A percentile compares a stretch with the other conserved stretches of the same genome.
Evolutionary conservation across 768 basidiomycete genomes (phyloP).

Genomic region (Termitomyces sp.): DNA sequence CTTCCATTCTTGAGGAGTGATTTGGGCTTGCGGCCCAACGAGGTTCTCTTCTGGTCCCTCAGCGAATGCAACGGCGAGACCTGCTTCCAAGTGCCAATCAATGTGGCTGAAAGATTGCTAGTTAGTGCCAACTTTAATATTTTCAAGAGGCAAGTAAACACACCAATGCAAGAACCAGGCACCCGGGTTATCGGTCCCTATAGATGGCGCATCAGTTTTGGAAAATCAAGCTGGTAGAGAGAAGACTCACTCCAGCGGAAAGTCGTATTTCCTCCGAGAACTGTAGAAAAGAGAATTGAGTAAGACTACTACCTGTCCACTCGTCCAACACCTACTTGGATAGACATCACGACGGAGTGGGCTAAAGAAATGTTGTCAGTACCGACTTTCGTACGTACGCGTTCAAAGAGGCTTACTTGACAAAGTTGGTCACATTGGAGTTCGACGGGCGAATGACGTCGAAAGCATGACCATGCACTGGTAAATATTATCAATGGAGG

Average conservation of each 20-base stretch:
- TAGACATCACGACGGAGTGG: constrained; percentile 25
- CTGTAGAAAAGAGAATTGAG: constrained; percentile 10
- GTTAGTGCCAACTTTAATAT: not conserved
- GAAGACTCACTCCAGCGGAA: constrained; percentile 30
- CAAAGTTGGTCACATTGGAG: constrained; percentile 23
- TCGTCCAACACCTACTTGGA: constrained; percentile 17
- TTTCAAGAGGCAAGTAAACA: not conserved
- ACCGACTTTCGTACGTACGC: not conserved
- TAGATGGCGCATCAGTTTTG: not conserved
- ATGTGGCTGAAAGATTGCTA: constrained; percentile 24
- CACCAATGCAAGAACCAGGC: constrained; percentile 52
- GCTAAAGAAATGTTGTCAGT: constrained; percentile 5
- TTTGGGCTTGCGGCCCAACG: constrained; percentile 27
- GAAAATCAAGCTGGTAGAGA: not conserved
- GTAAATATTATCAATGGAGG: not conserved
- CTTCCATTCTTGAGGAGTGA: constrained; percentile 28
- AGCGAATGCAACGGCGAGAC: constrained; percentile 32
- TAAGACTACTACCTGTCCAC: too few species aligned
- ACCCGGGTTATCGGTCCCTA: constrained; percentile 52
- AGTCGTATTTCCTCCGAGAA: constrained; percentile 33
- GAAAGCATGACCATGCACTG: constrained; percentile 31
- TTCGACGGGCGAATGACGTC: constrained; percentile 25
- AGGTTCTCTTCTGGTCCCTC: constrained; percentile 27
- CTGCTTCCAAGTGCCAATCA: constrained; percentile 35
- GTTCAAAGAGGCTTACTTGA: constrained; percentile 19